Base-by-base conservation (phyloP, 345 rosid species). In the Corchorus olitorius region DNA sequence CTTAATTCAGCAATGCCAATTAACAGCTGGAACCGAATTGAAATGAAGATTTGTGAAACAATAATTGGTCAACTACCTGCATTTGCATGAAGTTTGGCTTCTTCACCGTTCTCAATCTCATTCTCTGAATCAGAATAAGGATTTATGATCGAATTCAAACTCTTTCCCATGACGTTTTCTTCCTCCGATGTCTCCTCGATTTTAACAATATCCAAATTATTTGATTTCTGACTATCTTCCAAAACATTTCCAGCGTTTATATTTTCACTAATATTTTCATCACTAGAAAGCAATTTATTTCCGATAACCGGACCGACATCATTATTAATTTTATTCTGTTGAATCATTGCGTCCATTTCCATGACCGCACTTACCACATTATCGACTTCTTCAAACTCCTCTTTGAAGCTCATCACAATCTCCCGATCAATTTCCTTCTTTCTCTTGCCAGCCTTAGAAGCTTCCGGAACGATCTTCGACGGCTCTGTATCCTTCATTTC, bases 361-460 rank as follows among this genome's bases (percentile, higher is more conserved):
- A 61, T 39, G 65, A 64, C 50, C 19, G 43, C 54, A 55, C 14
- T 78, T 49, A 64, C 58, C 71, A 72, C 65, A 43, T 63, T 13
- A 10, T 78, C 76, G 14, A 71, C 72, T 20, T 64, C 76, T 64
- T 78, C 80, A 13, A 71, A 72, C 33, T 43, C 72, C 76, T 63
- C 79, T 68, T 35, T 55, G 63, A 19, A 74, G 41, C 43, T 61
- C 43, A 72, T 56, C 70, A 20, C 41, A n/a, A 76, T 68, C 35
- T 58, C 74, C 33, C 8, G 56, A 41, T 16, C 45, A 8, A 16
- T 48, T 19, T 20, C 61, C 39, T 60, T 37, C 72, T 27, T 72
- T 34, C 11, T 46, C 69, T 34, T n/a, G 34, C 50, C 60, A 19
- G 58, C 49, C 48, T 45, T 3, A 37, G 67, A 27, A 43, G 65